Evolutionary conservation across 2,329 filamentous ascomycete species (phyloP), one percentile per base, ranked within the genome.

Genomic region (Diaporthe ampelina): DNA sequence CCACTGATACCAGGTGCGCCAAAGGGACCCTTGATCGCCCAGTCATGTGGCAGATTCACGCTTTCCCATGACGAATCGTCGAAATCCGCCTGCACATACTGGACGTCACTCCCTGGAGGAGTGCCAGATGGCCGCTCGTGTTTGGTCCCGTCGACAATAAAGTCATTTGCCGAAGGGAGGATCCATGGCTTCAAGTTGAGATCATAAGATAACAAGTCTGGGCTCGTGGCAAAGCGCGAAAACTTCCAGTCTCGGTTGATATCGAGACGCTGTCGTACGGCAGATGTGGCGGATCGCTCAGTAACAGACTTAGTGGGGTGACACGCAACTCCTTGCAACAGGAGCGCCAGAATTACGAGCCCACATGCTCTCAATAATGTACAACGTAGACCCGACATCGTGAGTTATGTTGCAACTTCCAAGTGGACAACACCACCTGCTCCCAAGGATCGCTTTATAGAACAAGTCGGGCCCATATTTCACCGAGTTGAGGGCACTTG

Each of bases 11-110:
- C 78, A 8, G 81, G 78, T 7, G 81, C 77, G 3, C 80, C 78
- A 73, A 88, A 88, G 1, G 86, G 85, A 0, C 86, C 85, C 19
- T 81, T 81, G 76, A 88, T 84, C 26, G 86, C 86, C 86, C 85
- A 88, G 77, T 88, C 86, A 76, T 88, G 86, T 0, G 86, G 86
- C 11, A 88, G 78, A 17, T 81, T 79, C 26, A 88, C 78, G 5
- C 77, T 67, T 48, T 86, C 81, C 86, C 85, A 88, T 0, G 76
- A 58, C 15, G 74, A 79, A 73, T 88, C 86, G 69, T 87, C 80
- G 72, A 69, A 69, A 35, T 1, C 17, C 1, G 65, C 48, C 43
- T 57, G 65, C 5, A 57, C 37, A 56, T 69, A 69, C 19, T 69
- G 32, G 19, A 69, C 37, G n/a, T 57, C 40, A 8, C 48, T 69